Evolutionary conservation across 1,284 basidiomycete genomes (phyloP), one percentile per base, ranked within the genome.

Genomic region (Tylopilus sp.): DNA sequence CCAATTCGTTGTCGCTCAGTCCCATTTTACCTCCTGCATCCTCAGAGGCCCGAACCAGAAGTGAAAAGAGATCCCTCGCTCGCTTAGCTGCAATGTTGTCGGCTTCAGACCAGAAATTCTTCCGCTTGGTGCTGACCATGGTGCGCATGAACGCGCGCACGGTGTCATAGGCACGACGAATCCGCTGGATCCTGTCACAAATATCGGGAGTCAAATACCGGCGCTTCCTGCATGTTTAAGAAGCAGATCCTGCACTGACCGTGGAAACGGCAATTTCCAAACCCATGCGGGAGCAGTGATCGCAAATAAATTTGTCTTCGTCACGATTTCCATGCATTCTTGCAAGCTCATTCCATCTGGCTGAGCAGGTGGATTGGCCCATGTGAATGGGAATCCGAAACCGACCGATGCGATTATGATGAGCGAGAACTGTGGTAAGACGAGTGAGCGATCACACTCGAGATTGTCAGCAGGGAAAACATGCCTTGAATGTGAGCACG

Each of bases 31-130:
- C 64, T 4, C 59, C 68, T 48, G 76, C 72, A 13, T 70, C 68
- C 44, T 79, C 74, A 50, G 74, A 80, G 7, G 79, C 77, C 41
- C 69, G 63, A 15, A 81, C 71, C 15, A 81, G 67, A 52, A 74
- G 65, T 3, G 71, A 75, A 55, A 80, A 79, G 0, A 71, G 66
- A 58, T 80, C 76, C 4, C 55, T 61, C 38, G 59, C 57, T 23
- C 23, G 40, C 23, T 50, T 46, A 9, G 33, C 52, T 16, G 55
- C 46, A 18, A 49, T 48, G 15, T 53, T 50, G 25, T 60, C 54
- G n/a, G 49, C 52, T 15, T 39, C 33, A 18, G 54, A 56, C 45
- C 54, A 54, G 8, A 76, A 59, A 11, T 68, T 63, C 6, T 57
- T 61, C 54, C 69, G 74, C 12, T 71, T 65, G 10, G 71, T 59